phyloP scores from a whole-genome alignment of 2,329 filamentous ascomycete genomes.

The Phoma herbarum region DNA sequence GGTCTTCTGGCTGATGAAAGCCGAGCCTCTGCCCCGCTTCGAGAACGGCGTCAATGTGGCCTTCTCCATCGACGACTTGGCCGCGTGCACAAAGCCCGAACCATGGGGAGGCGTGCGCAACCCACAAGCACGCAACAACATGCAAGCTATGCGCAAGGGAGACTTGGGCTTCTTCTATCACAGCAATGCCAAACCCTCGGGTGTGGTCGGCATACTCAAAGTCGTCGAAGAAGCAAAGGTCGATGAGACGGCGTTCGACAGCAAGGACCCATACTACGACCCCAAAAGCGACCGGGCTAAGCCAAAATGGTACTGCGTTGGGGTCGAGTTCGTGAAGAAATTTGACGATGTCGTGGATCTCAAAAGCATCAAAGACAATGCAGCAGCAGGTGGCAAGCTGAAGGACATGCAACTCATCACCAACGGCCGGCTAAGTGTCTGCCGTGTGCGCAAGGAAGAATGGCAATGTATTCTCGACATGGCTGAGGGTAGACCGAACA shows the following conservation, averaged over 20 bases:
- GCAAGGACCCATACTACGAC: conserved; percentile 83
- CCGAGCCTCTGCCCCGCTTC: conserved; percentile 81
- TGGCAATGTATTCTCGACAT: conserved; percentile 70
- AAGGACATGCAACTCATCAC: conserved; percentile 84
- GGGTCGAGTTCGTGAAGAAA: conserved; percentile 87
- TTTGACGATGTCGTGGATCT: conserved; percentile 76
- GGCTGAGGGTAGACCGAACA: conserved; percentile 43
- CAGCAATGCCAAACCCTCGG: conserved; percentile 89
- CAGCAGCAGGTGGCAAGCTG: conserved; percentile 63
- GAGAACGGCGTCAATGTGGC: conserved; percentile 89
- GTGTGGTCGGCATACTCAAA: conserved; percentile 87
- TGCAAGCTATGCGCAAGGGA: conserved; percentile 88
- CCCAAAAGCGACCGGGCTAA: conserved; percentile 72
- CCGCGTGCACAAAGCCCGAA: conserved; percentile 76
- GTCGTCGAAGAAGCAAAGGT: conserved; percentile 84
- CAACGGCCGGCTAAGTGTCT: conserved; percentile 83
- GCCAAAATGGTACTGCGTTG: conserved; percentile 87
- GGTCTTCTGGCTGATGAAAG: conserved; percentile 61
- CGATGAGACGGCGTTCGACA: conserved; percentile 79
- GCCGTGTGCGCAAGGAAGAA: conserved; percentile 69
- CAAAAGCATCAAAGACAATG: conserved; percentile 73
- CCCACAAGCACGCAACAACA: conserved; percentile 78
- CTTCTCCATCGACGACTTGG: conserved; percentile 93
- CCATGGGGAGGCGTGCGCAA: conserved; percentile 80
- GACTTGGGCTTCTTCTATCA: conserved; percentile 98